A percentile compares a stretch with the other conserved stretches of the same genome.
Conservation (phyloP, 805 yeast species). For the Saccharomycopsis guyanensis region DNA sequence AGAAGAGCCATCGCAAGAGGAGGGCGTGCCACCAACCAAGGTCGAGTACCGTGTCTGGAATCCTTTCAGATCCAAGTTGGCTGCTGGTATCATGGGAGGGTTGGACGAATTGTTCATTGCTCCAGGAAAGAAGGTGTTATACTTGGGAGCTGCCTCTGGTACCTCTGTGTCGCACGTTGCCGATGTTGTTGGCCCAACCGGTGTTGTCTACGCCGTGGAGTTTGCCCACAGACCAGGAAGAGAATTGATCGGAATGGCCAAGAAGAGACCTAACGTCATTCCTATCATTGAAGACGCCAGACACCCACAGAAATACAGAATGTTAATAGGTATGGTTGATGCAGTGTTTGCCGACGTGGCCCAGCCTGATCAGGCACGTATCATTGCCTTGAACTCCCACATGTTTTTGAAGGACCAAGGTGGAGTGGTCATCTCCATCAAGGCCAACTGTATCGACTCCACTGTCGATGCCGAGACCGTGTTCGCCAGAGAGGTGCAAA, state of each 20-base stretch:
- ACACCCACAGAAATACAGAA: constrained; percentile 99
- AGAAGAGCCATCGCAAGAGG: constrained; percentile 88
- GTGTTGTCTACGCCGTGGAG: constrained; percentile 97
- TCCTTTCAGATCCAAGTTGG: constrained; percentile 98
- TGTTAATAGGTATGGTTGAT: constrained; percentile 98
- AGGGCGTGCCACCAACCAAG: constrained; percentile 85
- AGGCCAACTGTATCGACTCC: constrained; percentile 99
- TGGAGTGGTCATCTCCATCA: constrained; percentile 96
- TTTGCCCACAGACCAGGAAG: constrained; percentile 99
- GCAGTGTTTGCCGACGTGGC: constrained; percentile 99
- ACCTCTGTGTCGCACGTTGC: constrained; percentile 98
- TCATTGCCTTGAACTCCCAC: constrained; percentile 96
- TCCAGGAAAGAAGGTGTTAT: constrained; percentile 96
- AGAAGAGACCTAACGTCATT: constrained; percentile 98
- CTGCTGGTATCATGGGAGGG: constrained; percentile 99
- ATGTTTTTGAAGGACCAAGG: constrained; percentile 97
- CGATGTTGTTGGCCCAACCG: constrained; percentile 98
- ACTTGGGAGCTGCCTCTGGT: constrained; percentile 99
- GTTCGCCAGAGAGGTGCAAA: constrained; percentile 98
- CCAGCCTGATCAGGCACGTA: constrained; percentile 99
- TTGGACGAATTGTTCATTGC: constrained; percentile 93
- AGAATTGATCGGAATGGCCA: constrained; percentile 98
- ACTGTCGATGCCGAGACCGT: constrained; percentile 99
- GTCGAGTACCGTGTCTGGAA: constrained; percentile 99
- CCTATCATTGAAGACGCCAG: constrained; percentile 99